These are phyloP conservation scores for Spongospora subterranea DNA, from an alignment of 208 protist genomes.

Conservation along the genomic window DNA sequence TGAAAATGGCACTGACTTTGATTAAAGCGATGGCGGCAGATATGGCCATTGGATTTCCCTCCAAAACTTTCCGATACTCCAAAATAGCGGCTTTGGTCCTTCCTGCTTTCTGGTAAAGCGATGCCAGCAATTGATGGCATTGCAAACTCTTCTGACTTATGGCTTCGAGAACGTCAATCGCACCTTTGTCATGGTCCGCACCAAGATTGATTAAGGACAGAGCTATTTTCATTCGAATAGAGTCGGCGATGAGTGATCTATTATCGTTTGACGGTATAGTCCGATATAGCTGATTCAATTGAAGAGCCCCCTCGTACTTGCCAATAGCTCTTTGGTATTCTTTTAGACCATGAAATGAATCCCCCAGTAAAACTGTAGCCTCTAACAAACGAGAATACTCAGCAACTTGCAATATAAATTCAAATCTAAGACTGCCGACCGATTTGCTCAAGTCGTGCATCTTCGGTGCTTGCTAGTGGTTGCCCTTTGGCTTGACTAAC, in stretches of 20 bases:
- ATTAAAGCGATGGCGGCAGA: not conserved
- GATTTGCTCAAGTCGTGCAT: not conserved
- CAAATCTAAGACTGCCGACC: not conserved
- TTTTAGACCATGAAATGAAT: not conserved
- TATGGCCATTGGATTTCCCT: conserved; percentile 14
- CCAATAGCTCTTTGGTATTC: not conserved
- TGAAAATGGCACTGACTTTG: not conserved
- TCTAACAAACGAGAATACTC: conserved; percentile 28
- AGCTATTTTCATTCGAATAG: conserved; percentile 23
- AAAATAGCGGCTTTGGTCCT: not conserved
- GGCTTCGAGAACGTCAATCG: not conserved
- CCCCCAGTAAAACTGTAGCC: not conserved
- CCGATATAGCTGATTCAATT: not conserved
- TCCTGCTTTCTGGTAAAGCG: not conserved
- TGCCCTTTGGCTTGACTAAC: not conserved
- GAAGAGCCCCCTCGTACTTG: conserved; percentile 1
- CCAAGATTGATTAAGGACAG: not conserved
- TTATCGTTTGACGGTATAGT: not conserved
- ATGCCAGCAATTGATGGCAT: not conserved
- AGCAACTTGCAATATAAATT: too few relatives aligned
- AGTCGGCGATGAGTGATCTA: not conserved
- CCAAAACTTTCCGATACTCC: not conserved
- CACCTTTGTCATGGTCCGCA: not conserved
- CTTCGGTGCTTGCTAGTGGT: not conserved
- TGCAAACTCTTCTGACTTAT: not conserved